These are phyloP conservation scores for Chaetomiaceae sp. DNA, from an alignment of 2,329 filamentous ascomycete genomes.

Conservation along the genomic window DNA sequence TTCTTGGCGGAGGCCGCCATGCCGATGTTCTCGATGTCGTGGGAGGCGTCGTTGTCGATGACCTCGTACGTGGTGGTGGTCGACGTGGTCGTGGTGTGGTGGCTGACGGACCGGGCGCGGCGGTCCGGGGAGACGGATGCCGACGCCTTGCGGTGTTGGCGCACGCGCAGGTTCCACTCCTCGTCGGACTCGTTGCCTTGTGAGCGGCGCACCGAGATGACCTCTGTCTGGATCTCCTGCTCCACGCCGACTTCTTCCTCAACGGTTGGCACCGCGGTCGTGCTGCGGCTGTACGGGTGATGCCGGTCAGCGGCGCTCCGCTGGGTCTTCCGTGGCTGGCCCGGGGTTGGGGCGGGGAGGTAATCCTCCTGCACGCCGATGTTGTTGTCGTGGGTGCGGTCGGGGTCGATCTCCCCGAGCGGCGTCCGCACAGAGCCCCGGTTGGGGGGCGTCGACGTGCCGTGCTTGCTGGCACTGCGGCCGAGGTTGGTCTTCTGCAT, in stretches of 20 bases:
- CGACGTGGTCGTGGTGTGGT: slow-evolving; percentile 66
- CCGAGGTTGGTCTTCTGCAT: slow-evolving; percentile 52
- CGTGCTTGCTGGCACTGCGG: slow-evolving; percentile 55
- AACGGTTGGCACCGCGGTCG: slow-evolving; percentile 38
- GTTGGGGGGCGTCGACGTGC: slow-evolving; percentile 76
- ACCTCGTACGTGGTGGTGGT: slow-evolving; percentile 45
- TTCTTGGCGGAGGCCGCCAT: slow-evolving; percentile 39
- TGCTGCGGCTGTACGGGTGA: slow-evolving; percentile 59
- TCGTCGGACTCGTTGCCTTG: slow-evolving; percentile 69
- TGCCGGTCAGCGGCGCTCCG: slow-evolving; percentile 63
- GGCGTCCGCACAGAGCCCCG: slow-evolving; percentile 66
- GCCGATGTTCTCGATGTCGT: slow-evolving; percentile 67
- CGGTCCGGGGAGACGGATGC: slow-evolving; percentile 54
- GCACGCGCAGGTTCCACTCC: slow-evolving; percentile 72
- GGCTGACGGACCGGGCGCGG: slow-evolving; percentile 59
- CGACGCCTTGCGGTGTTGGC: slow-evolving; percentile 57
- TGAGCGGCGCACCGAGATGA: slow-evolving; percentile 55
- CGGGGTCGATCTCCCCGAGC: slow-evolving; percentile 89
- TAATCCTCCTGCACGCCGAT: slow-evolving; percentile 77
- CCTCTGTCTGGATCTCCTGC: slow-evolving; percentile 48
- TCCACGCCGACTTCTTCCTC: slow-evolving; percentile 45
- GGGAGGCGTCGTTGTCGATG: slow-evolving; percentile 61
- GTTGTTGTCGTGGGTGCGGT: slow-evolving; percentile 48
- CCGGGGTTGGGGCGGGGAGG: slow-evolving; percentile 88
- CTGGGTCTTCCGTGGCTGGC: slow-evolving; percentile 83